These are phyloP conservation scores for Eucalyptus shirleyi DNA, from an alignment of 345 rosid genomes.

Conservation along the genomic window DNA sequence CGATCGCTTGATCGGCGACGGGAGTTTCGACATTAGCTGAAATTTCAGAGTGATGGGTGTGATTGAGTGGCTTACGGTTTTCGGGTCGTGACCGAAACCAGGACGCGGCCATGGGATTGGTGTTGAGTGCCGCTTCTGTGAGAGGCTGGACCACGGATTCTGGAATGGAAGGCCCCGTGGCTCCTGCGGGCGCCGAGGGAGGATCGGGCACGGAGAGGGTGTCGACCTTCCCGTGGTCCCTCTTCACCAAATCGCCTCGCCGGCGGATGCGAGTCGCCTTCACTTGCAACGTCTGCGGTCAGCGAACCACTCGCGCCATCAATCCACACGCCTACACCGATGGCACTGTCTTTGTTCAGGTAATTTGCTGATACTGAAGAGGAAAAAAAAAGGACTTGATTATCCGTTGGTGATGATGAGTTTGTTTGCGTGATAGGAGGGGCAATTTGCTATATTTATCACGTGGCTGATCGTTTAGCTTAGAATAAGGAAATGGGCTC, in stretches of 20 bases:
- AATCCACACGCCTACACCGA: slow-evolving; percentile 88
- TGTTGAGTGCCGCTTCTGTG: slow-evolving; percentile 72
- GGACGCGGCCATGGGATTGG: slow-evolving; percentile 90
- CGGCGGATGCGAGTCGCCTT: slow-evolving; percentile 95
- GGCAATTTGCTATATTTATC: not conserved
- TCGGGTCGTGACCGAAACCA: not conserved
- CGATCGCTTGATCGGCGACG: not conserved
- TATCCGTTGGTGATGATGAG: not conserved
- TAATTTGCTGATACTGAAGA: not conserved
- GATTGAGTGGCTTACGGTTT: not conserved
- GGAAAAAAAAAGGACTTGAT: not conserved
- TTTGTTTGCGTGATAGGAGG: not conserved
- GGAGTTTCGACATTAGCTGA: not conserved
- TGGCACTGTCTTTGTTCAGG: slow-evolving; percentile 91
- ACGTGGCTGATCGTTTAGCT: not conserved
- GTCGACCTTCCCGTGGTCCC: slow-evolving; percentile 88
- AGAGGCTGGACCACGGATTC: slow-evolving; percentile 92
- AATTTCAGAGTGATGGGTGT: not conserved
- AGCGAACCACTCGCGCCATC: slow-evolving; percentile 85
- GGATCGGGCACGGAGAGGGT: slow-evolving; percentile 33
- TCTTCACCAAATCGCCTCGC: slow-evolving; percentile 85
- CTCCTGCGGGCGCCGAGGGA: slow-evolving; percentile 45
- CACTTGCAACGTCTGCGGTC: slow-evolving; percentile 87
- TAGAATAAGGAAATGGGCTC: not conserved
- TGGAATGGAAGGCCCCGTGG: slow-evolving; percentile 86